Evolutionary conservation across 164 flowering plant genomes (phyloP).

Genomic region (Nymphaea colorata): DNA sequence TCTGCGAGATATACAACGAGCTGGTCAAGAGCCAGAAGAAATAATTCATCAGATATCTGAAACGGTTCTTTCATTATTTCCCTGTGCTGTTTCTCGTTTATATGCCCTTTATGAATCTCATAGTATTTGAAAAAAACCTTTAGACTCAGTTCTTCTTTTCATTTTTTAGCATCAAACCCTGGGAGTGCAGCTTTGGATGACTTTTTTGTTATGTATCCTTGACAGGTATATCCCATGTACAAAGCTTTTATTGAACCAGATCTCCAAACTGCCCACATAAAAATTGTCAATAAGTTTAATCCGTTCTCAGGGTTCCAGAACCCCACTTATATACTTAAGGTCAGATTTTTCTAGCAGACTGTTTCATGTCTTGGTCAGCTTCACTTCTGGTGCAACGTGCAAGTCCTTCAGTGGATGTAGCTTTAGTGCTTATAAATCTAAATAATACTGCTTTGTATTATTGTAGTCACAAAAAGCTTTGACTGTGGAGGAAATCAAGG

Average conservation of each 20-base stretch:
- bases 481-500: slow-evolving; percentile 53
- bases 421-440: too few relatives aligned
- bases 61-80: slow-evolving; percentile 50
- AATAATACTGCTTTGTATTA: slow-evolving; percentile 6
- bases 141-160: too few relatives aligned
- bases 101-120: neutral
- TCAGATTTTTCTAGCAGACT: slow-evolving; percentile 6
- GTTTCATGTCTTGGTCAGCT: too few relatives aligned
- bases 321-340: slow-evolving; percentile 92
- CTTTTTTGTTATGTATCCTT: neutral
- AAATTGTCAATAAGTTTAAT: slow-evolving; percentile 86
- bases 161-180: too few relatives aligned
- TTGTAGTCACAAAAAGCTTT: slow-evolving; percentile 59
- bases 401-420: too few relatives aligned
- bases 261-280: slow-evolving; percentile 86
- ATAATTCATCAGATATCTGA: slow-evolving; percentile 97
- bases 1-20: slow-evolving; percentile 91
- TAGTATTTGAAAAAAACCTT: neutral
- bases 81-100: neutral
- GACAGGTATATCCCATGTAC: slow-evolving; percentile 97
- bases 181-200: too few relatives aligned
- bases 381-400: too few relatives aligned
- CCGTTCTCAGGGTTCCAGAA: slow-evolving; percentile 93
- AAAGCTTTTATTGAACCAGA: slow-evolving; percentile 98
- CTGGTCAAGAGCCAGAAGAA: slow-evolving; percentile 94